Base-by-base conservation (phyloP, 169 alveolate genomes). In the Toxoplasma gondii region DNA sequence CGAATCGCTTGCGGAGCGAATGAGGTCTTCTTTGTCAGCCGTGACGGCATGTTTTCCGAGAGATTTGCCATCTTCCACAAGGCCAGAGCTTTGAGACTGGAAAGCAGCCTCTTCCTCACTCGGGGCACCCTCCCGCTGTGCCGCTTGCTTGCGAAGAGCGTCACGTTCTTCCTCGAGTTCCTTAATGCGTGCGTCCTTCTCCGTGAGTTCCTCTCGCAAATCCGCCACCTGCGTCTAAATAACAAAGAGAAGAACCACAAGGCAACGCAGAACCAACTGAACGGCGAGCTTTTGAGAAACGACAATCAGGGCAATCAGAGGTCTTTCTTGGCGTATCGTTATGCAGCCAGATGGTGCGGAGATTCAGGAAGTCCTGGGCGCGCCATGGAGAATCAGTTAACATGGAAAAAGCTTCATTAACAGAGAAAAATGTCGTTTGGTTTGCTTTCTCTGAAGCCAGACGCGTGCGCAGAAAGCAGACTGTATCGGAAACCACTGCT, bases 121-220 rank as follows among this genome's bases (percentile, higher is more conserved):
- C 58, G 4, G 58, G 58, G 58, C 58, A 12, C 58, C 12, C 58
- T 49, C 58, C 22, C 4, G 45, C 39, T 7, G 9, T 27, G 86
- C 94, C 49, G 83, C 92, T 44, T 67, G 94, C 24, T 27, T 86
- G 70, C 81, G 86, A 45, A 84, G 69, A 16, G 39, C 41, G 10
- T 92, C 84, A 31, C 82, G 41, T 44, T 92, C 88, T 67, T 83
- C 82, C 27, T 92, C 88, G 0, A 92, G 88, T 43, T 82, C 92
- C 41, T 83, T 70, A 41, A 92, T 83, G 69, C 88, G 86, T 7
- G 86, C 94, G 58, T 88, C 83, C 80, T 92, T 82, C 80, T 92
- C 94, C 38, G 92, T 86, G 44, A 81, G 87, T 39, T 80, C 94
- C 2, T 78, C 86, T 78, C n/a, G 39, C 27, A 78, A 27, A 36